Base-by-base conservation (phyloP, 2,329 filamentous ascomycete species). In the Geosmithia putterillii region DNA sequence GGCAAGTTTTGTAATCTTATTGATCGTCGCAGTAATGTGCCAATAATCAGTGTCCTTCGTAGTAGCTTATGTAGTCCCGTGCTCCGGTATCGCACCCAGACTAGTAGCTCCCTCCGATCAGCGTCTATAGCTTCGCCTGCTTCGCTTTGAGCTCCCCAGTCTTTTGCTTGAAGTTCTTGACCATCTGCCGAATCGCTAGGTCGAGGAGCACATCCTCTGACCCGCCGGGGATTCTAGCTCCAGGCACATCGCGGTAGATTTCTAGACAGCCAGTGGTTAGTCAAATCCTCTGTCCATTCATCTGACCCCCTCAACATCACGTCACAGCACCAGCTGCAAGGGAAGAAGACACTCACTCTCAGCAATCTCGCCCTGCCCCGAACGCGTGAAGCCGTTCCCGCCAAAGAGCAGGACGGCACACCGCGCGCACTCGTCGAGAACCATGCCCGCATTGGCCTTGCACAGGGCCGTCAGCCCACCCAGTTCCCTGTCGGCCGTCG, bases 361-460 rank as follows among this genome's bases (percentile, higher is more conserved):
- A 25, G 76, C 71, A 48, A 85, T 63, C 59, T 85, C 81, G 18
- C 84, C 84, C 57, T 82, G 77, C 1, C 84, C 83, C 12, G 70
- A 73, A 47, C 71, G 72, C 1, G 83, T 86, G 51, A 77, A 85
- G 0, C 83, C 83, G 54, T 81, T 84, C 2, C 84, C 83, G 3
- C 83, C 83, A 57, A 87, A 86, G 20, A 88, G 59, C 44, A 87
- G 58, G 40, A 85, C 73, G 1, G 83, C 81, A 43, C 72, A 77
- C 51, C 81, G 73, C 3, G 82, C 80, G 54, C 81, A 84, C 56
- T 84, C 79, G 48, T 83, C 80, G 38, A 87, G 52, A 12, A 87
- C 81, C 49, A 83, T 81, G 1, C 78, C 84, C 1, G 76, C 72
- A 53, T 86, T 79, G 1, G 83, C 83, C 62, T 89, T 88, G 14